Conservation (phyloP, 345 rosid genomes). For the Noccaea bulbosa region DNA sequence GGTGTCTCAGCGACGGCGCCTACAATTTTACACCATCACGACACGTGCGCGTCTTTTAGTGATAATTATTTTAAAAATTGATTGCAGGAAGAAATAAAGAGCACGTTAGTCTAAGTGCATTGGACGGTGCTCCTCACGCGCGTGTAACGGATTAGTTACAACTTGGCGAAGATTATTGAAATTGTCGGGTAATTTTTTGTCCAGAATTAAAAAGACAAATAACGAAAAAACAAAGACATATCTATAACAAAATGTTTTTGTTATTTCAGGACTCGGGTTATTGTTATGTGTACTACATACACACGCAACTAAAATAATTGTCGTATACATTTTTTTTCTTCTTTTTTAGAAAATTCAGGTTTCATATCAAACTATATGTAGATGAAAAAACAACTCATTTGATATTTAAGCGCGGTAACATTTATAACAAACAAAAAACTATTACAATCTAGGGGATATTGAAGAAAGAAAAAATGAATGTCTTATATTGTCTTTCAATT, state of each 20-base stretch:
- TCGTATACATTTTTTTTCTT: conserved; percentile 2
- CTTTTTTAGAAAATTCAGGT: no score
- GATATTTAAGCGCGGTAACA: neutral
- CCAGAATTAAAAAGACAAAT: conserved; percentile 28
- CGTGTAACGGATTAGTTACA: conserved; percentile 33
- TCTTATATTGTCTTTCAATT: no score
- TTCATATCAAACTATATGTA: no score
- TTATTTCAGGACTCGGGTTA: conserved; percentile 12
- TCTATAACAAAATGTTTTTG: conserved; percentile 16
- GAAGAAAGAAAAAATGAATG: no score
- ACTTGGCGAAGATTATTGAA: conserved; percentile 39
- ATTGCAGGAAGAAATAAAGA: conserved; percentile 29
- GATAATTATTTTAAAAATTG: neutral
- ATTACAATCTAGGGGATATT: no score
- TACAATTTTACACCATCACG: conserved; percentile 40
- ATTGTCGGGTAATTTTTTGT: conserved; percentile 25
- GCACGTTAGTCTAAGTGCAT: conserved; percentile 44
- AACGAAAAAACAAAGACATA: neutral
- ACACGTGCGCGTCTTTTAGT: conserved; percentile 43
- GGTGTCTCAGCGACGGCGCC: conserved; percentile 42
- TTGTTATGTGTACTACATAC: conserved; percentile 16
- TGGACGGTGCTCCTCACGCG: conserved; percentile 44
- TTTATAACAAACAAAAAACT: neutral
- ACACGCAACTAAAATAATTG: conserved; percentile 32
- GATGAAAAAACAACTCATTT: neutral